Evolutionary conservation across 139 green algal species (phyloP), one percentile per base, ranked within the genome.

Genomic region (Volvox reticuliferus): DNA sequence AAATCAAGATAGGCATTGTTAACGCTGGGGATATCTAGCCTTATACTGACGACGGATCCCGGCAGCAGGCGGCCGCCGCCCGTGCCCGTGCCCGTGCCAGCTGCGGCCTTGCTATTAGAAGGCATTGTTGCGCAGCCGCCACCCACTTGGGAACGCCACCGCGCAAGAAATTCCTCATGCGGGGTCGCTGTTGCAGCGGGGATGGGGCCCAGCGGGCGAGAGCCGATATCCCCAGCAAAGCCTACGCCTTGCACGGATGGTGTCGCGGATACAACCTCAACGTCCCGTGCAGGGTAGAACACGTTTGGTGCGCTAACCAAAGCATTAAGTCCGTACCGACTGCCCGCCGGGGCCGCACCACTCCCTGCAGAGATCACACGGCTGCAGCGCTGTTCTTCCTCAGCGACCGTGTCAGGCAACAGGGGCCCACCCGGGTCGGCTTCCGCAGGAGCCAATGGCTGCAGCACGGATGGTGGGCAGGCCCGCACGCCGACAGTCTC

Each of bases 1-100:
- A 89, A 89, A 26, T 61, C 30, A 12, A 89, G 85, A 50, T 89
- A 89, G 44, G 85, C 37, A 68, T 89, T 89, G 37, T 89, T 89
- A 71, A 89, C 69, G 28, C 69, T 82, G 69, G 85, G 85, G 33
- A 71, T 89, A 50, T n/a, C n/a, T 16, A 44, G 85, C 2, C 85
- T 37, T 69, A 89, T 89, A 71, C 85, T 89, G 69, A 89, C 69
- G 19, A 89, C 83, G 22, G 83, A 89, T 12, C 83, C 83, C 0
- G 82, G 82, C 33, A 63, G 83, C n/a, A 35, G 67, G 24, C 65
- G n/a, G 32, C 82, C 63, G 20, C 63, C 18, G 63, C 32, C 16
- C 0, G 65, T 67, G 65, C 63, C 81, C 18, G 18, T 30, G 81
- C 30, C 81, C 18, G 18, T 30, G 81, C 65, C 84, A 26, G 1